Base-by-base conservation (phyloP, 345 rosid species). In the Gossypium australe region DNA sequence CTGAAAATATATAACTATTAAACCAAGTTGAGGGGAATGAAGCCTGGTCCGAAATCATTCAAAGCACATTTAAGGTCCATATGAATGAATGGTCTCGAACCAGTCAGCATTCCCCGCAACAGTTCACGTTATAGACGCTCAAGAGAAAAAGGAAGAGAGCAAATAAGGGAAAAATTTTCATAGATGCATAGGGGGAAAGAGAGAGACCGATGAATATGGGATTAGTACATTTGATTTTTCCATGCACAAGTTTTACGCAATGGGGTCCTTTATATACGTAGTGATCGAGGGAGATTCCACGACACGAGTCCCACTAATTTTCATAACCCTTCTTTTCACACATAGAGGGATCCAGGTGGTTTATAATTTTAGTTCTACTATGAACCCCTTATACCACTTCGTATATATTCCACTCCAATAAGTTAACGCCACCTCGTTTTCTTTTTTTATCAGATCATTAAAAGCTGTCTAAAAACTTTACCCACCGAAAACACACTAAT, bases 11-110 rank as follows among this genome's bases (percentile, higher is more conserved):
- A n/a, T 55, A 55, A 8, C 64, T 48, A 78, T 56, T 44, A 72
- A 76, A 65, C 53, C 34, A 64, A 81, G 96, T 84, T 88, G 88
- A 81, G 92, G 93, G 97, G 96, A 90, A 92, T 90, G 96, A 89
- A 87, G 94, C 92, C 97, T 90, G 97, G 97, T 92, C 92, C 97
- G 96, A 90, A 81, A 87, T 82, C 94, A 79, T 80, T 79, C 83
- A 80, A 3, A 11, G 2, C 49, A 17, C 71, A 17, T 22, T n/a
- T 4, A 51, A 67, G 48, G 48, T 69, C 68, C 53, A 71, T 48
- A 70, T 68, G 85, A 86, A 83, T 78, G 88, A 86, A 83, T 80
- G 88, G 79, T 82, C 78, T 92, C 97, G 97, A 83, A 83, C 92
- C 95, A 92, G 87, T 84, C 95, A 72, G 84, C 95, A 85, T 80